Base-by-base conservation (phyloP, 2,329 filamentous ascomycete genomes). In the Hirsutella rhossiliensis region DNA sequence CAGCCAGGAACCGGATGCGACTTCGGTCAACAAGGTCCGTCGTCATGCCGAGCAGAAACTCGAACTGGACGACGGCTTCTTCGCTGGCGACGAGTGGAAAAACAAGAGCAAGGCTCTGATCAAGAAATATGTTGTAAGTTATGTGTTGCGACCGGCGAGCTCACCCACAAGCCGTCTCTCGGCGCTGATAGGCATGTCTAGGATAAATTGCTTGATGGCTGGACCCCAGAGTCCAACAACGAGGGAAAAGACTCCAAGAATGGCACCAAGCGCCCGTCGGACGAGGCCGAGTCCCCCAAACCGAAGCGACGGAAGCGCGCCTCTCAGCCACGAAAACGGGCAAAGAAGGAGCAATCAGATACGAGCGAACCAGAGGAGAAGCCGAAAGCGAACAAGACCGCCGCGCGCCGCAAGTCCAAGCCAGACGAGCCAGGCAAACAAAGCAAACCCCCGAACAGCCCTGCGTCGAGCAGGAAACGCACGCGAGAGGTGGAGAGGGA, bases 1-100 rank as follows among this genome's bases (percentile, higher is more conserved):
- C 52, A 56, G 62, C 23, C 53, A 56, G 18, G 63, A 67, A 12
- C 64, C 67, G 4, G 68, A 73, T 18, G 50, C 64, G 4, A 65
- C 78, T 9, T 73, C 74, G 0, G 75, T 82, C 47, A 80, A 79
- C 52, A 66, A 63, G 41, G 68, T 78, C 44, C 75, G 78, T 44
- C 68, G 71, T 47, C 63, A 62, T 38, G 71, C 67, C 2, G 75
- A 78, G 47, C 59, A 70, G 28, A 59, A 70, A 38, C 59, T 75
- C 1, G 59, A 56, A 1, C 64, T 81, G 2, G 65, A 71, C 0
- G 58, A 67, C 1, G 72, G 67, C 0, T 78, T 79, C 48, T 70
- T 81, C 41, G 61, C 62, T 13, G 49, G 55, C 2, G 59, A 50
- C 0, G 59, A 69, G 15, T 82, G 78, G 78, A 80, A 81, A 56